These are phyloP conservation scores for Diddensiella transvaalensis DNA, from an alignment of 805 yeast genomes.

Conservation along the genomic window DNA sequence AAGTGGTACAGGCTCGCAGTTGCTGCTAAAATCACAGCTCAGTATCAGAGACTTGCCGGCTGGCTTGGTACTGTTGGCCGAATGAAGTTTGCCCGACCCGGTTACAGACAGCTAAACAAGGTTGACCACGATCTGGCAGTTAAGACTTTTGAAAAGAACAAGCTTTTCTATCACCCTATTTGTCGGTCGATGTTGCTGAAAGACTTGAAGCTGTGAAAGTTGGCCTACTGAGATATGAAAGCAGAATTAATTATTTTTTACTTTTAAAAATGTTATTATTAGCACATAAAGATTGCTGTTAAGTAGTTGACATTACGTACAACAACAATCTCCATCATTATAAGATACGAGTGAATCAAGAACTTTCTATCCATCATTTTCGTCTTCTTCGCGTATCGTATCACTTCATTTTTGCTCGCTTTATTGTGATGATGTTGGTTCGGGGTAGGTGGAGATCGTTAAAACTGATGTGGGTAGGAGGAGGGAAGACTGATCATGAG, in stretches of 20 bases:
- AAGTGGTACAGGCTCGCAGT: conserved; percentile 72
- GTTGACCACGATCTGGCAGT: conserved; percentile 68
- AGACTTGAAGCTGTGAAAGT: conserved; percentile 57
- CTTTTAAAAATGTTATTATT: too few relatives aligned
- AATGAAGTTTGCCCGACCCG: conserved; percentile 92
- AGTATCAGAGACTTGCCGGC: conserved; percentile 55
- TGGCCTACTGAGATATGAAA: background rate
- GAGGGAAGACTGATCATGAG: too few relatives aligned
- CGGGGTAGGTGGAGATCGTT: too few relatives aligned
- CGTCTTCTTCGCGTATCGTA: too few relatives aligned
- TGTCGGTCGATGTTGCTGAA: conserved; percentile 79
- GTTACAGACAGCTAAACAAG: conserved; percentile 59
- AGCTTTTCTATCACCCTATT: conserved; percentile 74
- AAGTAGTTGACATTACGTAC: background rate
- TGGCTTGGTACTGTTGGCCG: conserved; percentile 93
- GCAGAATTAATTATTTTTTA: too few relatives aligned
- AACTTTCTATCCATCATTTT: too few relatives aligned
- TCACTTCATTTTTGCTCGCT: too few relatives aligned
- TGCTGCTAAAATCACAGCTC: conserved; percentile 45
- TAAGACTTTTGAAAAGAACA: conserved; percentile 56
- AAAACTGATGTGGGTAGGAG: too few relatives aligned
- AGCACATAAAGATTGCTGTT: background rate
- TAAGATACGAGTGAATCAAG: too few relatives aligned
- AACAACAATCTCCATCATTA: background rate
- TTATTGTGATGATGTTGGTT: too few relatives aligned